Base-by-base conservation (phyloP, 192 early-diverging fungal genomes). In the Coemansia asiatica region DNA sequence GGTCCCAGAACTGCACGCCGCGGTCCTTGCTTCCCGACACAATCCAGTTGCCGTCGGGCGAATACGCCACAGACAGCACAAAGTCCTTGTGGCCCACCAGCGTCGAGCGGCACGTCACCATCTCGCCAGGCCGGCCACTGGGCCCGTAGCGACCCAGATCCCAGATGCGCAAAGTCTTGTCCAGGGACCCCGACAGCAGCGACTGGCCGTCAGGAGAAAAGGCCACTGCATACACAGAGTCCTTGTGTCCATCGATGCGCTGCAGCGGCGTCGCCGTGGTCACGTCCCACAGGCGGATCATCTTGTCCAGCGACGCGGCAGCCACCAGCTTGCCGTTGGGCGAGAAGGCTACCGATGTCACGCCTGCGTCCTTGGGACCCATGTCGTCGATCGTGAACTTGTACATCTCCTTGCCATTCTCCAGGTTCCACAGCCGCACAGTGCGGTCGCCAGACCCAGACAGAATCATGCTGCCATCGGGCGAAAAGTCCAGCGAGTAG, bases 201-300 rank as follows among this genome's bases (percentile, higher is more conserved):
- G 91, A 89, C 70, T 88, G 87, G 18, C 95, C 95, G 81, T 97
- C 93, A 5, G 93, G 94, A 38, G 92, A 87, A 68, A 98, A 97
- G 2, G 96, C 92, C 33, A 98, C 94, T 6, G 92, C 90, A 67
- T 98, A 97, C 15, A 98, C 96, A 53, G 91, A 93, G 74, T 97
- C 93, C 70, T 92, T 91, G 84, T 98, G 96, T 0, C 95, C 94
- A 63, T 95, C 93, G 61, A 98, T 85, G 48, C 92, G 87, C 79
- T 97, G 94, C 31, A 96, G 74, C 13, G 93, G 72, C 35, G 68
- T 60, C 44, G 71, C 72, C 28, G 90, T 89, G 33, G 87, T 67
- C 6, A 89, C 77, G 68, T 98, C 95, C 95, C 94, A 98, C 21
- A 98, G 82, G 19, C 95, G 89, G 25, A 98, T 88, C 81, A 92